Evolutionary conservation across 305 asterid genomes (phyloP).

Genomic region (Fraxinus greggii): DNA sequence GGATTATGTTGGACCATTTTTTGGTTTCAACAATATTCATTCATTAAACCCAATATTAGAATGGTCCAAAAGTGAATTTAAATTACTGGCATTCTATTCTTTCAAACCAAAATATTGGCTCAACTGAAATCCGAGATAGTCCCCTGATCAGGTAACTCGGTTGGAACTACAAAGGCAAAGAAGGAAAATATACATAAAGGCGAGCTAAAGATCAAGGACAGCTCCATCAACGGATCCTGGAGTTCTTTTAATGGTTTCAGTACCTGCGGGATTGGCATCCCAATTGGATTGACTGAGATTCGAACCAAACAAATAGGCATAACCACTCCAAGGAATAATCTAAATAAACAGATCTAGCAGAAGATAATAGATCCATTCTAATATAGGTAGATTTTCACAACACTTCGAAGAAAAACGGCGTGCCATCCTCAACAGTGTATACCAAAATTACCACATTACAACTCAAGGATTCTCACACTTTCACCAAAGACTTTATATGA

Average conservation of each 20-base stretch:
- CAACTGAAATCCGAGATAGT: not conserved
- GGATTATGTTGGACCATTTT: no score
- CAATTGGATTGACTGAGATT: not conserved
- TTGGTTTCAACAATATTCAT: no score
- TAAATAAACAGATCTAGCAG: constrained; percentile 29
- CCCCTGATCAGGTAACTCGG: not conserved
- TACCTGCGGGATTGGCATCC: not conserved
- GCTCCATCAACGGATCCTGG: constrained; percentile 8
- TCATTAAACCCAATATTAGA: not conserved
- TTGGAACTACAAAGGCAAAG: constrained; percentile 20
- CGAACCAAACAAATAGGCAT: constrained; percentile 34
- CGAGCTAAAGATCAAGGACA: constrained; percentile 26
- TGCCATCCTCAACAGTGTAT: constrained; percentile 18
- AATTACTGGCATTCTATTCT: not conserved
- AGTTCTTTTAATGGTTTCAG: not conserved
- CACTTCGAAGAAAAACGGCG: constrained; percentile 6
- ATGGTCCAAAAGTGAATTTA: not conserved
- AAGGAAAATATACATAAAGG: constrained; percentile 18
- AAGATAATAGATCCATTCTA: constrained; percentile 19
- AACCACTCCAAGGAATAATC: constrained; percentile 17
- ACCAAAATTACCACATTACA: constrained; percentile 20
- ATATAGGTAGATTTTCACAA: constrained; percentile 22
- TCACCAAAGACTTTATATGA: not conserved
- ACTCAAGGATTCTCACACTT: constrained; percentile 9
- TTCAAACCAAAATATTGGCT: not conserved